Conservation (phyloP, 345 rosid genomes). For the Zanthoxylum bungeanum region DNA sequence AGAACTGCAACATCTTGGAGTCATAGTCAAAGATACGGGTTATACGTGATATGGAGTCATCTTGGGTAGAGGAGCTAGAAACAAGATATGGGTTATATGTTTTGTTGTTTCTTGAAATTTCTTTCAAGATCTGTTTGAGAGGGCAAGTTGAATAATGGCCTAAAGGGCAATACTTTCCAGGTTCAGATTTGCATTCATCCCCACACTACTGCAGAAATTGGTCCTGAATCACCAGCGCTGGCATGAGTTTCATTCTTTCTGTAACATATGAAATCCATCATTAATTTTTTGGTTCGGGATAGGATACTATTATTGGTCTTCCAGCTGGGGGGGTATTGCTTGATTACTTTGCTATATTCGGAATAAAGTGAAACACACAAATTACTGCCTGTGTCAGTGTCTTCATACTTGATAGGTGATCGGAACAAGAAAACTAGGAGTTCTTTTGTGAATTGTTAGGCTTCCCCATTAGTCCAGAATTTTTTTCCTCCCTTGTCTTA, state of each 20-base stretch:
- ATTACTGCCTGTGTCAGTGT: constrained; percentile 14
- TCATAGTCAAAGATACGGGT: constrained; percentile 40
- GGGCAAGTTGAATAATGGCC: constrained; percentile 27
- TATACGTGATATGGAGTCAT: too few species aligned
- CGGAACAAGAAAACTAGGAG: constrained; percentile 34
- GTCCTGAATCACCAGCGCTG: constrained; percentile 29
- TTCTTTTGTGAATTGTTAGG: constrained; percentile 22
- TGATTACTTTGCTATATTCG: constrained; percentile 27
- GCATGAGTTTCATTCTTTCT: constrained; percentile 41
- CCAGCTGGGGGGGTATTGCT: constrained; percentile 33
- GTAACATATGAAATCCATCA: constrained; percentile 40
- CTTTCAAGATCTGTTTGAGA: constrained; percentile 19
- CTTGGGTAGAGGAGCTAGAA: constrained; percentile 30
- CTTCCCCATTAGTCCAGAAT: constrained; percentile 23
- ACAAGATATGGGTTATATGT: constrained; percentile 22
- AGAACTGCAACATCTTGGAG: constrained; percentile 92
- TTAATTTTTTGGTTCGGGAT: constrained; percentile 35
- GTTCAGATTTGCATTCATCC: constrained; percentile 20
- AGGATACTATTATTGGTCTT: constrained; percentile 31
- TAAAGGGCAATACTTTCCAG: constrained; percentile 18
- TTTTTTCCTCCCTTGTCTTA: constrained; percentile 11
- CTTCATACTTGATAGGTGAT: constrained; percentile 19
- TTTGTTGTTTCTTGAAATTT: constrained; percentile 24
- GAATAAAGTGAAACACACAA: constrained; percentile 31
- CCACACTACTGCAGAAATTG: constrained; percentile 7